Evolutionary conservation across 805 yeast species (phyloP).

Genomic region (Cyberlindnera maclurae): DNA sequence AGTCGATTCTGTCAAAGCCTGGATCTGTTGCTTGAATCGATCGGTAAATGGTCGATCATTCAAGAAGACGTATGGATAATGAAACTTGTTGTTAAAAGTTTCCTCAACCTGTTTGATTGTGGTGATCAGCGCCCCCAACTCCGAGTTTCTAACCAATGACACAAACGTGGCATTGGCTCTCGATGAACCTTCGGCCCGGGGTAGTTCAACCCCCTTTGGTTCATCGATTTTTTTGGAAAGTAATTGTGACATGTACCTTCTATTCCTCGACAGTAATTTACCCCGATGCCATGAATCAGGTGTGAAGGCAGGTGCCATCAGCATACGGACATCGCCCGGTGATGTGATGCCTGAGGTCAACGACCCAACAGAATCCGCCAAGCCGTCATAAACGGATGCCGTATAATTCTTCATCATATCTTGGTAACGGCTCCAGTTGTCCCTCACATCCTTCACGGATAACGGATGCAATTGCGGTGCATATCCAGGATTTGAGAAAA

Average conservation of each 20-base stretch:
- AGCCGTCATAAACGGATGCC: slow-evolving; percentile 11
- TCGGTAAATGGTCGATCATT: slow-evolving; percentile 64
- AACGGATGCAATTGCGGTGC: neutral
- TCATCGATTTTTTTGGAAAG: slow-evolving; percentile 19
- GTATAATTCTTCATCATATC: slow-evolving; percentile 18
- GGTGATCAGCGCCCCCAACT: slow-evolving; percentile 37
- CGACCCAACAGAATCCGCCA: neutral
- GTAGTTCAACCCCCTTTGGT: slow-evolving; percentile 19
- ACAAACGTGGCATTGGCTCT: slow-evolving; percentile 71
- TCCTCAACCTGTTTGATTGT: slow-evolving; percentile 58
- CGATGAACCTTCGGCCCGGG: slow-evolving; percentile 10
- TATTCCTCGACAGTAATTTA: slow-evolving; percentile 11
- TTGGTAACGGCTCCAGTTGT: slow-evolving; percentile 15
- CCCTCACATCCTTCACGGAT: slow-evolving; percentile 8
- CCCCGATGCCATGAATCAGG: neutral
- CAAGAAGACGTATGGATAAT: slow-evolving; percentile 75
- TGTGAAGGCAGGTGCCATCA: slow-evolving; percentile 20
- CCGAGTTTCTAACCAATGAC: slow-evolving; percentile 66
- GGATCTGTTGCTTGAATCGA: slow-evolving; percentile 42
- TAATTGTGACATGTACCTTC: slow-evolving; percentile 4
- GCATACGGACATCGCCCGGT: slow-evolving; percentile 3
- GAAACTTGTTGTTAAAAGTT: slow-evolving; percentile 60
- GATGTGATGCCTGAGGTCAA: neutral
- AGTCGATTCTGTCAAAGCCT: slow-evolving; percentile 32
- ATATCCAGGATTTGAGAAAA: no score